Evolutionary conservation across 164 flowering plant genomes (phyloP).

Genomic region (Euptelea pleiosperma): DNA sequence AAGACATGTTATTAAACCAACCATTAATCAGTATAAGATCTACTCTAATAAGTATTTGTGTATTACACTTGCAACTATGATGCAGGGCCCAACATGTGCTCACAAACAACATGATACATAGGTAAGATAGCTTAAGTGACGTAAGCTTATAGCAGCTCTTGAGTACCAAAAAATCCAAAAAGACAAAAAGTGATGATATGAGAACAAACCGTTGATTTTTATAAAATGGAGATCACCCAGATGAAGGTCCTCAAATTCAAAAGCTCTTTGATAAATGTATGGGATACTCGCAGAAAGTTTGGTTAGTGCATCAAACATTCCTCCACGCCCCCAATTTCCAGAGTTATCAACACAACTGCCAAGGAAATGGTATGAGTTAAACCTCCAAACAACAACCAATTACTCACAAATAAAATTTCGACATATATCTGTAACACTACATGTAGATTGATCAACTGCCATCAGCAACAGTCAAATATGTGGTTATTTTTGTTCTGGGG

Average conservation of each 20-base stretch:
- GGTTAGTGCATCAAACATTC: constrained; percentile 86
- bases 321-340: constrained; percentile 92
- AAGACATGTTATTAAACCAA: too few species aligned
- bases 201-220: constrained; percentile 48
- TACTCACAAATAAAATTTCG: background rate
- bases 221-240: constrained; percentile 91
- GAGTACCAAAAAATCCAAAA: constrained; percentile 6
- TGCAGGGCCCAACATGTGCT: too few species aligned
- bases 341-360: constrained; percentile 88
- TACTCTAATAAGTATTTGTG: too few species aligned
- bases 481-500: too few species aligned
- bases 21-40: too few species aligned
- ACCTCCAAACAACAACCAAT: background rate
- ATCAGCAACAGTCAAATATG: too few species aligned
- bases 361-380: constrained; percentile 7
- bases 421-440: too few species aligned
- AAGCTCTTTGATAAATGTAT: constrained; percentile 63
- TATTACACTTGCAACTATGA: too few species aligned
- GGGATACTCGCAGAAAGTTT: constrained; percentile 61
- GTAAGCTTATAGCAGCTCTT: too few species aligned
- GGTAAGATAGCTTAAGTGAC: too few species aligned
- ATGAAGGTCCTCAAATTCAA: constrained; percentile 78
- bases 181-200: background rate
- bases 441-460: too few species aligned
- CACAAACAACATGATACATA: too few species aligned